Base-by-base conservation (phyloP, 768 basidiomycete genomes). In the Pilatotrama ljubarskyi region DNA sequence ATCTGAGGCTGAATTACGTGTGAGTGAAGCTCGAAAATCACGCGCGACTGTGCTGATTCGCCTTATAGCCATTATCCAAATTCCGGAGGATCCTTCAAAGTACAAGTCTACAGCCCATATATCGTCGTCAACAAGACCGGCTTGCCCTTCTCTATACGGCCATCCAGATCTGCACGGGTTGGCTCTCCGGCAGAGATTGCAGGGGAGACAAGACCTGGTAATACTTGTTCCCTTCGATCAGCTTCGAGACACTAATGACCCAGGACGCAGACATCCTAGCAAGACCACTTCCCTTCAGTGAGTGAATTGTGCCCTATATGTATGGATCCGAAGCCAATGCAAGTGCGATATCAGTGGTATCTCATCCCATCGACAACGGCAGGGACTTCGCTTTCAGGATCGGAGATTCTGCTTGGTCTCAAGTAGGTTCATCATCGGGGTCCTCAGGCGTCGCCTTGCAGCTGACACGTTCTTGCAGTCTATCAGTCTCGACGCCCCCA, bases 31-130 rank as follows among this genome's bases (percentile, higher is more conserved):
- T n/a, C n/a, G 29, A 32, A 32, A 32, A 10, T 32, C 10, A 32
- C 29, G 29, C n/a, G n/a, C n/a, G n/a, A n/a, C n/a, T 36, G 24
- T 29, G 36, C 9, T 43, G 61, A 3, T 60, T 9, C n/a, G 36
- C 18, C 37, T 26, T 37, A 29, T 50, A 87, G 90, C 20, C 87
- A 86, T 52, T 90, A 91, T 73, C 85, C 92, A 7, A 85, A 97
- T 51, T 90, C 95, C 6, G 97, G 95, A 1, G 95, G 95, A 22
- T 94, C 95, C 1, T 95, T 97, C 81, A 94, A 90, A 73, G 92
- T 97, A 0, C 96, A 98, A 72, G 85, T 99, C 44, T 98, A 92
- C 70, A 85, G 85, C 63, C 95, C 95, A 2, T 98, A 89, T 69
- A 76, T 98, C 51, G 75, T 98, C 41, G 72, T 96, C 72, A 99